phyloP scores from a whole-genome alignment of 75 land plant species.

The Picea glauca region DNA sequence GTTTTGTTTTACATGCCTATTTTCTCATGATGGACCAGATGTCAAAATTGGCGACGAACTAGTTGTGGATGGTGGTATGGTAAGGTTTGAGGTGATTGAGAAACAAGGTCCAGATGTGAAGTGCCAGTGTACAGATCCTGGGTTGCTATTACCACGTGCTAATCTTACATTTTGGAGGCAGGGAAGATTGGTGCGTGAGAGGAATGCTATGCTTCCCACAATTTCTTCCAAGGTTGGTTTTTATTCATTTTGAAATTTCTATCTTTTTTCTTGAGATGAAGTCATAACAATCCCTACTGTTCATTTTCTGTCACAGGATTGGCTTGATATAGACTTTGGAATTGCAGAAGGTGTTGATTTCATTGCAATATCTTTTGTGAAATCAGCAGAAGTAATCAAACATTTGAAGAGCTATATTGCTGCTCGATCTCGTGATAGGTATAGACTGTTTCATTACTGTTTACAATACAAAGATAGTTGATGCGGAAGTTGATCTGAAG shows the following conservation, averaged over 20 bases:
- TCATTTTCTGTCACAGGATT: slow-evolving; percentile 21
- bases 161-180: slow-evolving; percentile 40
- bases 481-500: too few species aligned
- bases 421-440: slow-evolving; percentile 19
- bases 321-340: slow-evolving; percentile 47
- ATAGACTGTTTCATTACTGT: neutral
- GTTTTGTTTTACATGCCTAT: neutral
- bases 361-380: slow-evolving; percentile 42
- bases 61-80: slow-evolving; percentile 45
- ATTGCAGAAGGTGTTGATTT: slow-evolving; percentile 40
- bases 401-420: slow-evolving; percentile 36
- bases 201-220: slow-evolving; percentile 29
- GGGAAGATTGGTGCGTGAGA: slow-evolving; percentile 17
- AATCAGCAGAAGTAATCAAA: slow-evolving; percentile 35
- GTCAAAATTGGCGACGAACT: slow-evolving; percentile 32
- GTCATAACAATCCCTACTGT: neutral
- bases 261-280: neutral
- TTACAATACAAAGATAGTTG: neutral
- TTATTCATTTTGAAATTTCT: neutral
- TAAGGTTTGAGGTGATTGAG: slow-evolving; percentile 28
- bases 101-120: slow-evolving; percentile 29
- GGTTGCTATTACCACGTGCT: slow-evolving; percentile 32
- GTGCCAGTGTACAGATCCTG: slow-evolving; percentile 35
- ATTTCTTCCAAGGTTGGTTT: slow-evolving; percentile 26
- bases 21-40: slow-evolving; percentile 13